A percentile compares a stretch with the other conserved stretches of the same genome.
phyloP scores from a whole-genome alignment of 169 alveolate species.

The Eimeria necatrix region DNA sequence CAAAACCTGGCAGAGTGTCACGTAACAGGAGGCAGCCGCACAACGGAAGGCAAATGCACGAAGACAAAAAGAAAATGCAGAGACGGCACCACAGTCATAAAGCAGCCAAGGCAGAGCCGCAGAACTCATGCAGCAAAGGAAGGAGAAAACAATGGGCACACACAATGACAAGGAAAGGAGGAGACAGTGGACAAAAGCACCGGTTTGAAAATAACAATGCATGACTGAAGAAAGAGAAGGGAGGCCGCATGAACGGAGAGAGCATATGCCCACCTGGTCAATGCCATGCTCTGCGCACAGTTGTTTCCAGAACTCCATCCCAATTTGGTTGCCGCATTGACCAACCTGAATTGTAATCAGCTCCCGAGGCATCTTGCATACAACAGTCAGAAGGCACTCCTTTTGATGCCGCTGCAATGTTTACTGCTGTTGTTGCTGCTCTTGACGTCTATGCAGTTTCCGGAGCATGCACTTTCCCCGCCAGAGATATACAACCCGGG shows the following conservation, averaged over 20 bases:
- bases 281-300: conserved; percentile 99
- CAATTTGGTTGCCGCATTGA: conserved; percentile 99
- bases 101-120: background rate
- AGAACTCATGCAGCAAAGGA: background rate
- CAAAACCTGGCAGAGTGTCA: too few relatives aligned
- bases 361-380: conserved; percentile 97
- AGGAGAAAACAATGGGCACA: background rate
- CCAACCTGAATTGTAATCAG: conserved; percentile 99
- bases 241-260: background rate
- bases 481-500: too few relatives aligned
- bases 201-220: too few relatives aligned
- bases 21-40: too few relatives aligned
- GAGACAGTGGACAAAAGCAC: background rate
- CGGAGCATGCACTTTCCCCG: too few relatives aligned
- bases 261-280: conserved; percentile 81
- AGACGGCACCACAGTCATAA: background rate
- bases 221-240: background rate
- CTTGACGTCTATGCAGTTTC: background rate
- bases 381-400: background rate
- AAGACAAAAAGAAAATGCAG: background rate
- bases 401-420: background rate
- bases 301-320: conserved; percentile 99
- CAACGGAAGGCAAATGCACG: background rate
- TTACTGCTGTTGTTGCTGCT: conserved; percentile 13
- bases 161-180: background rate